phyloP scores from a whole-genome alignment of 2,329 filamentous ascomycete genomes.

The Chaetomium olivaceum region DNA sequence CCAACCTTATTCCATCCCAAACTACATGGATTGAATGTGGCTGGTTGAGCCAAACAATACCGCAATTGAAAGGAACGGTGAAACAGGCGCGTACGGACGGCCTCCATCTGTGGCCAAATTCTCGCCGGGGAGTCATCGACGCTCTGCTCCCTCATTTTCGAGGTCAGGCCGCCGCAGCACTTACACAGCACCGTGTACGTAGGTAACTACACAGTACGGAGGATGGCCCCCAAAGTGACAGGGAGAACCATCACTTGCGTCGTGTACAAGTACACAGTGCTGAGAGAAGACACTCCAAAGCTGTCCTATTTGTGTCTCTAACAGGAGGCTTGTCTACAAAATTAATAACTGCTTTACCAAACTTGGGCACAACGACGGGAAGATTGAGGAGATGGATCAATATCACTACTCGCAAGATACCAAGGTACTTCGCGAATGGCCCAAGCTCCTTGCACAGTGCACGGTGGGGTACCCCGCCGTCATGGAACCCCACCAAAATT shows the following conservation, averaged over 20 bases:
- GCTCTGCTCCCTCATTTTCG: not conserved
- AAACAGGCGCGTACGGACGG: not conserved
- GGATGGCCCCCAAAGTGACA: not conserved
- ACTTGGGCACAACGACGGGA: too few species aligned
- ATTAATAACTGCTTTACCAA: too few species aligned
- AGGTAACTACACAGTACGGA: not conserved
- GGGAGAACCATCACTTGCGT: not conserved
- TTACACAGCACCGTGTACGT: too few species aligned
- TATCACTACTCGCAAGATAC: too few species aligned
- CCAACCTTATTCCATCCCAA: not conserved
- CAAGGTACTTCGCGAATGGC: too few species aligned
- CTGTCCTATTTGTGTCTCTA: too few species aligned
- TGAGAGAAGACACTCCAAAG: not conserved
- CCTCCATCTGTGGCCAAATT: not conserved
- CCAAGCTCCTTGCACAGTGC: too few species aligned
- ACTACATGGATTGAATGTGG: too few species aligned
- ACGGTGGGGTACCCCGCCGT: not conserved
- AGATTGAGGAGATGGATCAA: too few species aligned
- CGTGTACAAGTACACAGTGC: not conserved
- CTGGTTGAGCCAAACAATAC: not conserved
- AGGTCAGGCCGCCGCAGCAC: too few species aligned
- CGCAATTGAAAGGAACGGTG: not conserved
- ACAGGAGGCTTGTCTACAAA: too few species aligned
- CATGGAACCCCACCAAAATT: not conserved
- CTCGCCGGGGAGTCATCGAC: conserved; percentile 20